These are phyloP conservation scores for Dictyostelium capitatum DNA, from an alignment of 78 protist genomes.

Conservation along the genomic window DNA sequence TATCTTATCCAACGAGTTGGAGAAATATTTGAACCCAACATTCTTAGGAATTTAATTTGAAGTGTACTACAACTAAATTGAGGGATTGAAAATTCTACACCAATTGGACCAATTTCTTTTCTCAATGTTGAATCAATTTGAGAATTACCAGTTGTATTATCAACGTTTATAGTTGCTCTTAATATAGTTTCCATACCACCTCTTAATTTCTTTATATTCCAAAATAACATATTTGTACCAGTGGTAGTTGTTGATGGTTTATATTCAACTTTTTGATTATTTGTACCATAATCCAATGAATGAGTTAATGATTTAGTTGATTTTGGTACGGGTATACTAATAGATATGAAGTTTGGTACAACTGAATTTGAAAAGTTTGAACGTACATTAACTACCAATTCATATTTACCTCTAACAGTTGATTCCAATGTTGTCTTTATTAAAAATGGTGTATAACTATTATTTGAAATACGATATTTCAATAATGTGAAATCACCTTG, in stretches of 20 bases:
- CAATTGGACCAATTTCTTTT: conserved; percentile 92
- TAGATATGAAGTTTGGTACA: not conserved
- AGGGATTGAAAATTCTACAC: conserved; percentile 91
- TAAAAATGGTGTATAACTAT: conserved; percentile 47
- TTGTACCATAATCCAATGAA: conserved; percentile 28
- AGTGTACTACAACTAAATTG: conserved; percentile 70
- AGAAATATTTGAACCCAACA: conserved; percentile 4
- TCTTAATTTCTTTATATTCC: conserved; percentile 74
- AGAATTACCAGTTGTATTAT: not conserved
- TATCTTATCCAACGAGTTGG: conserved; percentile 57
- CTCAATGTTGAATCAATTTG: not conserved
- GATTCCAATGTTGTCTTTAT: conserved; percentile 21
- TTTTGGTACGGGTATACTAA: conserved; percentile 61
- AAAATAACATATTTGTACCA: conserved; percentile 1
- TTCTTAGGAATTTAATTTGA: conserved; percentile 73
- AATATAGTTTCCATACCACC: conserved; percentile 76
- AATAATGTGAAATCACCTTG: conserved; percentile 75
- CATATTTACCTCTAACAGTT: not conserved
- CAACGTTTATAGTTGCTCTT: conserved; percentile 34
- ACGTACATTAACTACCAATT: conserved; percentile 26
- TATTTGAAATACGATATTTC: conserved; percentile 59
- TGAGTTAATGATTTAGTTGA: conserved; percentile 20
- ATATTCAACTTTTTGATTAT: conserved; percentile 57
- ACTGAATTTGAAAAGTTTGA: conserved; percentile 54
- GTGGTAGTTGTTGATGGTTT: not conserved